Evolutionary conservation across 768 basidiomycete genomes (phyloP), one percentile per base, ranked within the genome.

Genomic region (Amanita pseudoporphyria): DNA sequence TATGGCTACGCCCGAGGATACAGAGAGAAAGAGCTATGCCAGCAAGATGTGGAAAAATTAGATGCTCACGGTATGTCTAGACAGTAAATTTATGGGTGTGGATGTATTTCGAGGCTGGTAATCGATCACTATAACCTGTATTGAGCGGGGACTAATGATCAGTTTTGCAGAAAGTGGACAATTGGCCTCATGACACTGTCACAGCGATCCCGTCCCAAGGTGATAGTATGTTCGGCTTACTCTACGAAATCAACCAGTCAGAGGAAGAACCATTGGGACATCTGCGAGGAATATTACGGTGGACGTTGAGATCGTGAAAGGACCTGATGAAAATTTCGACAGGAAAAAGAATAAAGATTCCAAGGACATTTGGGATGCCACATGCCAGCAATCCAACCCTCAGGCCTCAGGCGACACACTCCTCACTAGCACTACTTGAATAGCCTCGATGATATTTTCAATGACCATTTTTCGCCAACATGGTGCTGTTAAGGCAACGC

Each of bases 1-100:
- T n/a, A n/a, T n/a, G n/a, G n/a, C n/a, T n/a, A n/a, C n/a, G n/a
- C n/a, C n/a, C n/a, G n/a, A n/a, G n/a, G n/a, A n/a, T n/a, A n/a
- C n/a, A n/a, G n/a, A n/a, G n/a, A n/a, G n/a, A n/a, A n/a, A n/a
- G n/a, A n/a, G 65, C 35, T 76, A 74, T 60, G 76, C 74, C 5
- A 73, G 71, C 57, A 77, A 77, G 49, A 61, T 76, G 33, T 76
- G 73, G 71, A 62, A 62, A 32, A 66, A 74, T 26, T 73, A 75
- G 57, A 77, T 76, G 76, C 58, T 61, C 24, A 57, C 59, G n/a
- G 64, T 73, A 14, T 76, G 74, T 49, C 72, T 72, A n/a, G 64
- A 69, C 3, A 69, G 62, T 53, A 65, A 59, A 32, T 69, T 64
- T 41, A 47, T 71, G 18, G 74, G 72, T 3, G 57, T 70, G n/a